Percentiles rank a stretch among this genome's conserved stretches.
These are phyloP conservation scores for Boletus sensibilis DNA, from an alignment of 768 basidiomycete genomes.

Conservation along the genomic window DNA sequence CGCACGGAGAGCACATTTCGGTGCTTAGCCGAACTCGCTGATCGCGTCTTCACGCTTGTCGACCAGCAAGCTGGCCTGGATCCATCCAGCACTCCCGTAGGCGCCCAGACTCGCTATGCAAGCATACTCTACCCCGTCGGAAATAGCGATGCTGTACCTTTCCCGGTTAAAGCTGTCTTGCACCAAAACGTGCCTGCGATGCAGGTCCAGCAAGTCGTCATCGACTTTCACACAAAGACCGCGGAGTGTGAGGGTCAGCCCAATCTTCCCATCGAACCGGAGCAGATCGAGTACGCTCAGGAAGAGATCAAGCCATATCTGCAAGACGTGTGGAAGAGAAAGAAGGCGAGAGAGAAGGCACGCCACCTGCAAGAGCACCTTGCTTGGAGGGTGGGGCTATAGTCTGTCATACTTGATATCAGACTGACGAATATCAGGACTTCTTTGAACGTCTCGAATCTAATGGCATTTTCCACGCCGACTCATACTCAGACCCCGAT, in stretches of 20 bases:
- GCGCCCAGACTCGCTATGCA: conserved; percentile 12
- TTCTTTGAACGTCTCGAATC: conserved; percentile 17
- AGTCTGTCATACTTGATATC: not conserved
- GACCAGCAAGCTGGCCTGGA: conserved; percentile 2
- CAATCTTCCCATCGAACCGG: conserved; percentile 16
- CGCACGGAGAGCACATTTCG: conserved; percentile 5
- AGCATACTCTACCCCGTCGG: conserved; percentile 15
- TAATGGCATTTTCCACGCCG: conserved; percentile 1
- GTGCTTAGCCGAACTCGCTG: conserved; percentile 18
- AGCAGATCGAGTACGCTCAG: conserved; percentile 17
- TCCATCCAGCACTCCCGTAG: not conserved
- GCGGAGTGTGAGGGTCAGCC: conserved; percentile 12
- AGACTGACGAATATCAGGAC: conserved; percentile 4
- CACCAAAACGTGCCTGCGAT: conserved; percentile 7
- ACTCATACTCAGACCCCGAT: not conserved
- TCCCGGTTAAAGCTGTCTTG: conserved; percentile 16
- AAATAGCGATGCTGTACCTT: not conserved
- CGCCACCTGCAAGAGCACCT: conserved; percentile 1
- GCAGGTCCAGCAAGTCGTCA: conserved; percentile 10
- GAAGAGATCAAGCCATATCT: conserved; percentile 17
- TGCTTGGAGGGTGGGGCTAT: conserved; percentile 14
- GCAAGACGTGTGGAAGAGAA: conserved; percentile 9
- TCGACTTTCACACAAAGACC: conserved; percentile 20
- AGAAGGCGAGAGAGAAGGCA: conserved; percentile 2
- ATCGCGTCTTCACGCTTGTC: conserved; percentile 18